A percentile compares a stretch with the other conserved stretches of the same genome.
phyloP scores from a whole-genome alignment of 2,329 filamentous ascomycete genomes.

The Setomelanomma holmii region DNA sequence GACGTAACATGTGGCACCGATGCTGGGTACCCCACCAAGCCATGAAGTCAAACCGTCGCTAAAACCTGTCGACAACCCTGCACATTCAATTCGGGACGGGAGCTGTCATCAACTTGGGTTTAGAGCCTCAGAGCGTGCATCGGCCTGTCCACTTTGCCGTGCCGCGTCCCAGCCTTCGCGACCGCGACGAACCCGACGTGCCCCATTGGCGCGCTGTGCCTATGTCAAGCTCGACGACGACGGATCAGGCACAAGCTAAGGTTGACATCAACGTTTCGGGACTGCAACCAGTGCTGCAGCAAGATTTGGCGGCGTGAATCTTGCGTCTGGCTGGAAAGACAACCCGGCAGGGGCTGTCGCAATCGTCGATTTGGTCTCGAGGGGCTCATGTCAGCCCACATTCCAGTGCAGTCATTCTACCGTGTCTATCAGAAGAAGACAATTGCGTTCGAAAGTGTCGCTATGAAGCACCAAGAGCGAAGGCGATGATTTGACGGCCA shows the following conservation, averaged over 20 bases:
- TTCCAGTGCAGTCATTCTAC: too few species aligned
- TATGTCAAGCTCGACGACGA: neutral
- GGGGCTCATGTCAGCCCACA: neutral
- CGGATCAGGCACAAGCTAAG: slow-evolving; percentile 10
- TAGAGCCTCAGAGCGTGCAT: slow-evolving; percentile 1
- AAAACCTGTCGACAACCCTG: slow-evolving; percentile 45
- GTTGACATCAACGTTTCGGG: slow-evolving; percentile 13
- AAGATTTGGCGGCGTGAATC: neutral
- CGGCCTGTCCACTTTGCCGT: slow-evolving; percentile 3
- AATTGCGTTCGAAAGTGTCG: too few species aligned
- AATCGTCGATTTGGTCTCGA: slow-evolving; percentile 2
- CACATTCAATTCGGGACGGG: slow-evolving; percentile 14
- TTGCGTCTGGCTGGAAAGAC: neutral
- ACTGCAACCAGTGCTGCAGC: slow-evolving; percentile 1
- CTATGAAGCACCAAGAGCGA: too few species aligned
- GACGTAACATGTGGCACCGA: slow-evolving; percentile 46
- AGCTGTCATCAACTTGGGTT: slow-evolving; percentile 1
- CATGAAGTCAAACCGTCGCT: slow-evolving; percentile 20
- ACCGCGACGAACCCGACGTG: neutral
- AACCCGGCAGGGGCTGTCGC: neutral
- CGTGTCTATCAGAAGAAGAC: too few species aligned
- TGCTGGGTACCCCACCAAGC: slow-evolving; percentile 29
- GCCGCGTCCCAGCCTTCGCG: slow-evolving; percentile 1
- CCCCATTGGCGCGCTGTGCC: slow-evolving; percentile 6
- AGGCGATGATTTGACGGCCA: neutral